A percentile compares a stretch with the other conserved stretches of the same genome.
These are phyloP conservation scores for Fusarium algeriense DNA, from an alignment of 2,329 filamentous ascomycete species.

Conservation along the genomic window DNA sequence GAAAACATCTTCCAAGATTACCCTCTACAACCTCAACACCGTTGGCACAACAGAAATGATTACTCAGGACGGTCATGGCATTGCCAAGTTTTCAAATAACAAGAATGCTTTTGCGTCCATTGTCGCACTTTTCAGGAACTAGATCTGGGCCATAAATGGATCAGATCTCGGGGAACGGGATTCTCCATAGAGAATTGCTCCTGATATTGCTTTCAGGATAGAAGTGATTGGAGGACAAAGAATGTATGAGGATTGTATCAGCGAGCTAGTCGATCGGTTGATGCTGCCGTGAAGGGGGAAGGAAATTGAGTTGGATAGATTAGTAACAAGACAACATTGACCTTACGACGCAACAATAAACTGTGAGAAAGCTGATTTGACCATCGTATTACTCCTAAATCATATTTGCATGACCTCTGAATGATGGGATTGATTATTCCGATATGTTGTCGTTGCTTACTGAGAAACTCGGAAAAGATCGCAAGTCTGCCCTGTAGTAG, in stretches of 20 bases:
- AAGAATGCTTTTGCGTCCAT: neutral
- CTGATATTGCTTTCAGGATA: neutral
- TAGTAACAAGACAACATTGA: neutral
- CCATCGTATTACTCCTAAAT: no score
- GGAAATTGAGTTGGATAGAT: neutral
- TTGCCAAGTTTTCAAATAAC: neutral
- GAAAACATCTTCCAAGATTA: neutral
- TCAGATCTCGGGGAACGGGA: no score
- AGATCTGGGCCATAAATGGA: neutral
- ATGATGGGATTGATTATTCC: accelerated
- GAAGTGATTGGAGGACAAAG: neutral
- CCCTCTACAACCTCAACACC: neutral
- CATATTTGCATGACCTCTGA: no score
- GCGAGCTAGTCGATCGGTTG: no score
- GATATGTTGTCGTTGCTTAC: neutral
- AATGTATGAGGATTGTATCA: no score
- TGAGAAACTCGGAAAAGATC: neutral
- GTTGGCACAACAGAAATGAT: neutral
- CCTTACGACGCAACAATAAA: neutral
- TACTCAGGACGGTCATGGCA: neutral
- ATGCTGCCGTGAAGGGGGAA: neutral
- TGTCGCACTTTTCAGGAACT: neutral
- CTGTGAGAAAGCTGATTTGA: accelerated
- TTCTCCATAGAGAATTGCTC: neutral
- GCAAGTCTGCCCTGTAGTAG: neutral